Conservation (phyloP, 495 filamentous ascomycete genomes). For the Zalerion maritima region DNA sequence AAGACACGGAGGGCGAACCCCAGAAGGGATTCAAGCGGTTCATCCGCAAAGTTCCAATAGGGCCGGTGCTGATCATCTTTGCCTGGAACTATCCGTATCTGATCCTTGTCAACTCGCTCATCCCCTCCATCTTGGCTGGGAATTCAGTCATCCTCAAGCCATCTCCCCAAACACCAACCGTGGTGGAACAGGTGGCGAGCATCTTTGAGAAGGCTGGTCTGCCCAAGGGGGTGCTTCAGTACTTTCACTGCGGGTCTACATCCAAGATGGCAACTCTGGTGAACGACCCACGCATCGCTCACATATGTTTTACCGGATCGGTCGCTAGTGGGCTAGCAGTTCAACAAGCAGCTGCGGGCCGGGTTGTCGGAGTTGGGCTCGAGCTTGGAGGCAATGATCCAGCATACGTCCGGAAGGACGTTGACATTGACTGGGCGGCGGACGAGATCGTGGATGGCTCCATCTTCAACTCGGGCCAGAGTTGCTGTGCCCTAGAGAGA, state of each 20-base stretch:
- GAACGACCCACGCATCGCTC: conserved; percentile 52
- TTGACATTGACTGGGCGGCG: conserved; percentile 78
- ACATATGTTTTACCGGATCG: conserved; percentile 89
- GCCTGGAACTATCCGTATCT: conserved; percentile 96
- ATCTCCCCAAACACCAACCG: conserved; percentile 83
- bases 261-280: conserved; percentile 56
- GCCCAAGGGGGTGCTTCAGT: conserved; percentile 68
- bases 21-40: conserved; percentile 80
- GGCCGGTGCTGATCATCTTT: conserved; percentile 75
- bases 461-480: conserved; percentile 93
- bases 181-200: conserved; percentile 64
- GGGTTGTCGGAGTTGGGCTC: conserved; percentile 69
- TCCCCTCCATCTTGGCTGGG: conserved; percentile 75
- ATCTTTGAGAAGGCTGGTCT: conserved; percentile 68
- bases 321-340: conserved; percentile 72
- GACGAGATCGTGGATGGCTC: conserved; percentile 88
- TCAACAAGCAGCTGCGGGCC: conserved; percentile 66
- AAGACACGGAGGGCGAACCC: conserved; percentile 60
- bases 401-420: conserved; percentile 74
- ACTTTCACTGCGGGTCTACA: conserved; percentile 71
- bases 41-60: conserved; percentile 74
- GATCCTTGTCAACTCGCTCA: conserved; percentile 76
- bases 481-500: conserved; percentile 85
- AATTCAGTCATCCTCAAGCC: conserved; percentile 87
- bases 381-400: conserved; percentile 92